phyloP scores from a whole-genome alignment of 768 basidiomycete genomes.

The Trametes coccinea region DNA sequence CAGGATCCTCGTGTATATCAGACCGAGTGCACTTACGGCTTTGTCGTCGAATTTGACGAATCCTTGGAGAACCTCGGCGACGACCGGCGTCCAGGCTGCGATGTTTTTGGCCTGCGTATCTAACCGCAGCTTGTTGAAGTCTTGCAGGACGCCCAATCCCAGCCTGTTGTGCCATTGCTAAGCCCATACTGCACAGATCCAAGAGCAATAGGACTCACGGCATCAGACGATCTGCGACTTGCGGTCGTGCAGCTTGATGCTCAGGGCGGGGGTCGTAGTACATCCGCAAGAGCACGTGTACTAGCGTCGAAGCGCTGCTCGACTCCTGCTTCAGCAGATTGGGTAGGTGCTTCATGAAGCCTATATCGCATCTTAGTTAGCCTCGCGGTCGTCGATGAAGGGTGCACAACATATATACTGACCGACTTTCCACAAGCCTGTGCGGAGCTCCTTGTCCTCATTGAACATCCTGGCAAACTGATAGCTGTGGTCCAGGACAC shows the following conservation, averaged over 20 bases:
- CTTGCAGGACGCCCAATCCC: constrained; percentile 82
- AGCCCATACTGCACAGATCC: neutral
- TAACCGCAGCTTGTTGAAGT: constrained; percentile 85
- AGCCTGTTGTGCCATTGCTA: constrained; percentile 50
- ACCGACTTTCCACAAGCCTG: constrained; percentile 99
- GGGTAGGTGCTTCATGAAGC: constrained; percentile 99
- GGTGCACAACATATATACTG: constrained; percentile 39
- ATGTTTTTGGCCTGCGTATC: constrained; percentile 97
- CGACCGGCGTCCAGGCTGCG: constrained; percentile 97
- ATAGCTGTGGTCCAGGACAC: constrained; percentile 94
- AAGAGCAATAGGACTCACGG: constrained; percentile 49
- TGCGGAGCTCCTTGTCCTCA: constrained; percentile 95
- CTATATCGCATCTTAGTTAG: constrained; percentile 39
- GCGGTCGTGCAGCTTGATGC: constrained; percentile 80
- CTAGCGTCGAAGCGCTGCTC: constrained; percentile 91
- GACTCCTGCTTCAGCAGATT: constrained; percentile 98
- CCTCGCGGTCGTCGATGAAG: no score
- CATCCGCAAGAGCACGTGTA: constrained; percentile 91
- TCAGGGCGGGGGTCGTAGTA: constrained; percentile 89
- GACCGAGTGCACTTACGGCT: constrained; percentile 57
- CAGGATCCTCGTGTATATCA: neutral
- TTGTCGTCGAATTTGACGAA: constrained; percentile 89
- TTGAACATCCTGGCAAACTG: constrained; percentile 98
- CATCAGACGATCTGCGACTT: constrained; percentile 71
- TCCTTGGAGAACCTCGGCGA: constrained; percentile 91